Evolutionary conservation across 2,329 filamentous ascomycete species (phyloP).

Genomic region (Lasiodiplodia theobromae): DNA sequence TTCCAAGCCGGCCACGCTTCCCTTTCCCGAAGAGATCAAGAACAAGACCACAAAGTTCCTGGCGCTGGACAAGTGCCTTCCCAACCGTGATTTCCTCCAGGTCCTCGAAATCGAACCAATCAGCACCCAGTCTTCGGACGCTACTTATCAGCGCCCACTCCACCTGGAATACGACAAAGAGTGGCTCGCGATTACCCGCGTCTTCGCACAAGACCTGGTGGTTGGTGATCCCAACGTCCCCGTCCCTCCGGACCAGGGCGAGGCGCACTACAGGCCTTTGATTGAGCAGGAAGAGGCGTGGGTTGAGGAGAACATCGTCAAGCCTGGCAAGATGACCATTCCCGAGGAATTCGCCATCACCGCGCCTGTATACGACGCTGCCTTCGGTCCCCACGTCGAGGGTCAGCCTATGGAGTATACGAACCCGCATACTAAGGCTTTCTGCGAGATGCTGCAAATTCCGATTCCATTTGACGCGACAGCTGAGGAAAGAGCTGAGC

Average conservation of each 20-base stretch:
- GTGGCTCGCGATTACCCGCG: constrained; percentile 92
- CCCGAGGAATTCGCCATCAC: constrained; percentile 81
- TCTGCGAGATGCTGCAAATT: constrained; percentile 80
- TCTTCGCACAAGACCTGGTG: constrained; percentile 68
- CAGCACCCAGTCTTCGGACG: constrained; percentile 39
- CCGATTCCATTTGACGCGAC: constrained; percentile 76
- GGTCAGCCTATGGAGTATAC: constrained; percentile 81
- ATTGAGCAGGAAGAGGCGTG: constrained; percentile 78
- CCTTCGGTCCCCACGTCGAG: constrained; percentile 63
- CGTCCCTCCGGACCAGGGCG: constrained; percentile 68
- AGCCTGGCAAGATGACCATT: constrained; percentile 67
- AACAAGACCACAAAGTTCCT: constrained; percentile 86
- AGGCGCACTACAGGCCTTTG: constrained; percentile 70
- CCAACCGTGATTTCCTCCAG: constrained; percentile 81
- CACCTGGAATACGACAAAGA: constrained; percentile 84
- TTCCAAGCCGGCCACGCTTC: constrained; percentile 54
- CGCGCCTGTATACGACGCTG: constrained; percentile 72
- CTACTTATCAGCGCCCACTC: constrained; percentile 55
- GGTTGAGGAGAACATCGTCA: constrained; percentile 79
- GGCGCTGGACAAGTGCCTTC: constrained; percentile 89
- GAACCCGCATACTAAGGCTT: constrained; percentile 83
- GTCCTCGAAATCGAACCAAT: constrained; percentile 65
- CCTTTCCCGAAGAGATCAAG: constrained; percentile 73
- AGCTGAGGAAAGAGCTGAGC: constrained; percentile 69
- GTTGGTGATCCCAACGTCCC: constrained; percentile 63